Percentiles rank a stretch among this genome's conserved stretches.
These are phyloP conservation scores for Saksenaea vasiformis DNA, from an alignment of 371 early-diverging fungal genomes.

Conservation along the genomic window DNA sequence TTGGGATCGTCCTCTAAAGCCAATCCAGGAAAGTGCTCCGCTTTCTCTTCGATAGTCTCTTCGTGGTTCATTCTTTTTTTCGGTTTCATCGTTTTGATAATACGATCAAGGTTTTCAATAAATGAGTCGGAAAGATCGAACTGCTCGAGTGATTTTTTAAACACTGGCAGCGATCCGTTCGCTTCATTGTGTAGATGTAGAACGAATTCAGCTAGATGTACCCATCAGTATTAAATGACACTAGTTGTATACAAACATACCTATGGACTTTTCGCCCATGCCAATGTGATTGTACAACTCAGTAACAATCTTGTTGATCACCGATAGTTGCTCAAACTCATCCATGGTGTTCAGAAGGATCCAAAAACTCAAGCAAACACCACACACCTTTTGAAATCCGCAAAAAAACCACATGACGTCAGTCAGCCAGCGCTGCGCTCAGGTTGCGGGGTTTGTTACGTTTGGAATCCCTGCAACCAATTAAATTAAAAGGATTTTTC, in stretches of 20 bases:
- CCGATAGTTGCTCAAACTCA: constrained; percentile 80
- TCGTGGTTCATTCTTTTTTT: constrained; percentile 32
- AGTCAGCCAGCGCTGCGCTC: too few species aligned
- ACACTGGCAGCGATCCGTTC: constrained; percentile 58
- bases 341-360: constrained; percentile 34
- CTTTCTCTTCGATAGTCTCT: constrained; percentile 46
- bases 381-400: too few species aligned
- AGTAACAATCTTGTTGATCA: constrained; percentile 89
- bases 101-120: constrained; percentile 82
- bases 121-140: constrained; percentile 88
- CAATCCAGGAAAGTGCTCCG: constrained; percentile 81
- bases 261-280: constrained; percentile 83
- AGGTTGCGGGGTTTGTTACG: too few species aligned
- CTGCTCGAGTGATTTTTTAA: constrained; percentile 72
- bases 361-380: neutral
- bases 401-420: too few species aligned
- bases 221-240: neutral
- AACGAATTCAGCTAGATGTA: constrained; percentile 72
- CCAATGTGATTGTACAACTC: constrained; percentile 94
- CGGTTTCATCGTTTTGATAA: constrained; percentile 87
- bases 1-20: constrained; percentile 69
- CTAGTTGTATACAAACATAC: constrained; percentile 23
- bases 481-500: too few species aligned
- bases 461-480: too few species aligned
- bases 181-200: constrained; percentile 74